Evolutionary conservation across 345 rosid species (phyloP).

Genomic region (Xanthoceras sorbifolium): DNA sequence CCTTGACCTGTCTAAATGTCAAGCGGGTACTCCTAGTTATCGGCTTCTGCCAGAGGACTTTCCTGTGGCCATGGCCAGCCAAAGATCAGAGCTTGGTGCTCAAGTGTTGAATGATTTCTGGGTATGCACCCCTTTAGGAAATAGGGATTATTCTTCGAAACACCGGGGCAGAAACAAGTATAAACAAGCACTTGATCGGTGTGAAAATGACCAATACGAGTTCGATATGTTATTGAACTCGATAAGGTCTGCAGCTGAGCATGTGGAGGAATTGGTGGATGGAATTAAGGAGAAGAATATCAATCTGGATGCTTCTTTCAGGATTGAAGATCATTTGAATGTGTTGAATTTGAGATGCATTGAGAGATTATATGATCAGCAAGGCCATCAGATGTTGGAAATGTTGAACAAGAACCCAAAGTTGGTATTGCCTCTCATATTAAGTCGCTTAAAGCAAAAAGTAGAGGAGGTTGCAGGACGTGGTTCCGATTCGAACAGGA

Average conservation of each 20-base stretch:
- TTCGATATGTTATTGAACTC: neutral
- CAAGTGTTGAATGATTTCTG: neutral
- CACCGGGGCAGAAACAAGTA: neutral
- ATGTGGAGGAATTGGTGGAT: neutral
- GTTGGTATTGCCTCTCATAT: neutral
- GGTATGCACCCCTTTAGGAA: neutral
- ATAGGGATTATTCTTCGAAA: neutral
- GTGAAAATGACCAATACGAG: neutral
- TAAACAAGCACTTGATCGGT: neutral
- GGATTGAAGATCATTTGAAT: neutral
- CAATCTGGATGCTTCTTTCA: neutral
- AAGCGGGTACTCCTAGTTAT: neutral
- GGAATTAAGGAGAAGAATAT: neutral
- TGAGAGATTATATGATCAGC: neutral
- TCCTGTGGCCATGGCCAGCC: neutral
- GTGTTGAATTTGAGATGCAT: neutral
- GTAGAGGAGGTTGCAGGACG: neutral
- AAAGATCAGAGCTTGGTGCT: neutral
- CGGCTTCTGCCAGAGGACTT: neutral
- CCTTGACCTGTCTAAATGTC: neutral
- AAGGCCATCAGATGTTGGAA: neutral
- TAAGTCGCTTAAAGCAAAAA: neutral
- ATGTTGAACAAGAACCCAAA: neutral
- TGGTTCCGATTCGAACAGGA: neutral
- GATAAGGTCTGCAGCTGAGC: neutral